These are phyloP conservation scores for Smallanthus sonchifolius DNA, from an alignment of 129 eudicot species.

Conservation along the genomic window DNA sequence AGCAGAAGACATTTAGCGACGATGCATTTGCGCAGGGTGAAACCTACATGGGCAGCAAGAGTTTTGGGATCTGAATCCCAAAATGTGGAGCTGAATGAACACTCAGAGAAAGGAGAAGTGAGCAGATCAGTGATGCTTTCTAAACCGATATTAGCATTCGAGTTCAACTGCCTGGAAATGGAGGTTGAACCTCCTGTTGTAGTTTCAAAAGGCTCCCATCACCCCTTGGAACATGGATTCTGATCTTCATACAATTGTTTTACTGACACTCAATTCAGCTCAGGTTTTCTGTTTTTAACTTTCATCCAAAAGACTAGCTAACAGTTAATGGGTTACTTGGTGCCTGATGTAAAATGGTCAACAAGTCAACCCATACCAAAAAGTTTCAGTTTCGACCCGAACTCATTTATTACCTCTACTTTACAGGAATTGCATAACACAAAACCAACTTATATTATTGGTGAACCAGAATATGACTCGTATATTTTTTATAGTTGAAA, in stretches of 20 bases:
- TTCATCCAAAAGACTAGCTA: too few relatives aligned
- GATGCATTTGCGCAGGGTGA: conserved; percentile 45
- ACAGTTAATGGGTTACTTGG: too few relatives aligned
- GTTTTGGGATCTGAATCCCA: conserved; percentile 35
- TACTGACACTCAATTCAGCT: neutral
- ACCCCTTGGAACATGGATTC: conserved; percentile 5
- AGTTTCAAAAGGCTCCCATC: conserved; percentile 23
- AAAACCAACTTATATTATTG: too few relatives aligned
- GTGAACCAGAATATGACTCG: too few relatives aligned
- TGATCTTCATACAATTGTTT: neutral
- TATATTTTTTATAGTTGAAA: too few relatives aligned
- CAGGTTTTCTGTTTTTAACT: neutral
- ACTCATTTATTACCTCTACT: too few relatives aligned
- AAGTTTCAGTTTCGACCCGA: too few relatives aligned
- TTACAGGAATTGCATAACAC: too few relatives aligned
- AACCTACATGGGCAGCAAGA: conserved; percentile 51
- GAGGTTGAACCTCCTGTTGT: conserved; percentile 70
- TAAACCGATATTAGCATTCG: conserved; percentile 75
- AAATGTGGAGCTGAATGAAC: conserved; percentile 14
- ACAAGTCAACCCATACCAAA: too few relatives aligned
- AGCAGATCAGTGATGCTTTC: conserved; percentile 71
- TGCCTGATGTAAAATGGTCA: too few relatives aligned
- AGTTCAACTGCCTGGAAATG: conserved; percentile 67
- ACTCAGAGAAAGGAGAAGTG: conserved; percentile 34
- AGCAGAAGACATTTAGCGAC: too few relatives aligned